These are phyloP conservation scores for Hymenotorrendiella dingleyae DNA, from an alignment of 2,329 filamentous ascomycete genomes.

Conservation along the genomic window DNA sequence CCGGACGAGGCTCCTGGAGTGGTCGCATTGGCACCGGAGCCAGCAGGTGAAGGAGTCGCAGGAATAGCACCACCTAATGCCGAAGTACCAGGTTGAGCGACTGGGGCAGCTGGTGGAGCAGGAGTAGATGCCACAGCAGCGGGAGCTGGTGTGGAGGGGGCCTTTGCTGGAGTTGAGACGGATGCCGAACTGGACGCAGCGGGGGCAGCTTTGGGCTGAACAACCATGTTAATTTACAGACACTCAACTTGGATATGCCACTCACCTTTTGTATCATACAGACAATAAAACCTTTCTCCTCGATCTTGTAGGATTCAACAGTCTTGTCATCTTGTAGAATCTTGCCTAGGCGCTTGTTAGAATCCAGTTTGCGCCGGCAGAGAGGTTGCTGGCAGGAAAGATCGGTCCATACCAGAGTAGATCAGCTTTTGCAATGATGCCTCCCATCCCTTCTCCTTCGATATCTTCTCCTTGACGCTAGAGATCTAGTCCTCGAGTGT, in stretches of 20 bases:
- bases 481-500: conserved; percentile 57
- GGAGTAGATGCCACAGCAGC: conserved; percentile 50
- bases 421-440: conserved; percentile 89
- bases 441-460: conserved; percentile 90
- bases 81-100: conserved; percentile 46
- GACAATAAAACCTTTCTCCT: conserved; percentile 98
- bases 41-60: conserved; percentile 40
- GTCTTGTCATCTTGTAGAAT: conserved; percentile 97
- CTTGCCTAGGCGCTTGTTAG: conserved; percentile 62
- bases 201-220: conserved; percentile 64
- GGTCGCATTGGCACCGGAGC: conserved; percentile 37
- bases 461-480: conserved; percentile 87
- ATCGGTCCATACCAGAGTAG: conserved; percentile 94
- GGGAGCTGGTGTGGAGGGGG: conserved; percentile 60
- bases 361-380: conserved; percentile 6
- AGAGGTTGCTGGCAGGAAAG: conserved; percentile 26
- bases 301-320: conserved; percentile 93
- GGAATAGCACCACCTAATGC: conserved; percentile 40
- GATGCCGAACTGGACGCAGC: conserved; percentile 41
- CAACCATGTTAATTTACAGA: conserved; percentile 20
- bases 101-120: conserved; percentile 56
- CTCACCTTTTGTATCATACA: conserved; percentile 95
- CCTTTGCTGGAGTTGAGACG: conserved; percentile 38
- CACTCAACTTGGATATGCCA: neutral
- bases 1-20: conserved; percentile 65